Evolutionary conservation across 2,329 filamentous ascomycete genomes (phyloP).

Genomic region (Colletotrichum sp.): DNA sequence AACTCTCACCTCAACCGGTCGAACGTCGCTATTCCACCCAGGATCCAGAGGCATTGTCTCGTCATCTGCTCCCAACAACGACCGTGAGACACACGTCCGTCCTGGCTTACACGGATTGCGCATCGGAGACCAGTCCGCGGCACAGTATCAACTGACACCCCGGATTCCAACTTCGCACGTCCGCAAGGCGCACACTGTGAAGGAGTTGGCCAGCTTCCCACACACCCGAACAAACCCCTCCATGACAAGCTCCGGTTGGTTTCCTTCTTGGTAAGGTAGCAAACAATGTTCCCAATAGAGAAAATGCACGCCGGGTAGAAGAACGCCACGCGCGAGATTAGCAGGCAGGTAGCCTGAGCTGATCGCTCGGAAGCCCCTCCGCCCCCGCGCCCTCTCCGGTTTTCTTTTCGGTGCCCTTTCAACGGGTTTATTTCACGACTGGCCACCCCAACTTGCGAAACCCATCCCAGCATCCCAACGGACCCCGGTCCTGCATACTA

Average conservation of each 20-base stretch:
- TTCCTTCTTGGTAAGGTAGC: conserved; percentile 5
- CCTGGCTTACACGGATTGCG: not conserved
- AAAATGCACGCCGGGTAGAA: not conserved
- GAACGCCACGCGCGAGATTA: not conserved
- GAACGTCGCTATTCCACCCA: not conserved
- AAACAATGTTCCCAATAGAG: conserved; percentile 15
- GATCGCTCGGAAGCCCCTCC: not conserved
- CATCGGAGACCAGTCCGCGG: conserved; percentile 2
- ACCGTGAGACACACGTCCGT: not conserved
- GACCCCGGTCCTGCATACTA: not conserved
- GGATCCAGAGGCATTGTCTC: not conserved
- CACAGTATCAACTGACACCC: conserved; percentile 17
- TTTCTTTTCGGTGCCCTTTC: not conserved
- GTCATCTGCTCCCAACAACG: not conserved
- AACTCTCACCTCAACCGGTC: not conserved
- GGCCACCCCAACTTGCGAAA: not conserved
- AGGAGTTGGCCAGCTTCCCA: conserved; percentile 4
- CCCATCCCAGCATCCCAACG: not conserved
- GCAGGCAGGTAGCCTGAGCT: not conserved
- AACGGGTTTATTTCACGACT: not conserved
- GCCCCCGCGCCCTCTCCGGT: conserved; percentile 1
- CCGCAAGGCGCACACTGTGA: conserved; percentile 20
- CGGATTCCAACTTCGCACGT: conserved; percentile 17
- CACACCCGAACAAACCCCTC: conserved; percentile 12
- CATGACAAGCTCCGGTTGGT: conserved; percentile 18